A percentile compares a stretch with the other conserved stretches of the same genome.
These are phyloP conservation scores for Nannizziopsis arthrosporioides DNA, from an alignment of 2,329 filamentous ascomycete species.

Conservation along the genomic window DNA sequence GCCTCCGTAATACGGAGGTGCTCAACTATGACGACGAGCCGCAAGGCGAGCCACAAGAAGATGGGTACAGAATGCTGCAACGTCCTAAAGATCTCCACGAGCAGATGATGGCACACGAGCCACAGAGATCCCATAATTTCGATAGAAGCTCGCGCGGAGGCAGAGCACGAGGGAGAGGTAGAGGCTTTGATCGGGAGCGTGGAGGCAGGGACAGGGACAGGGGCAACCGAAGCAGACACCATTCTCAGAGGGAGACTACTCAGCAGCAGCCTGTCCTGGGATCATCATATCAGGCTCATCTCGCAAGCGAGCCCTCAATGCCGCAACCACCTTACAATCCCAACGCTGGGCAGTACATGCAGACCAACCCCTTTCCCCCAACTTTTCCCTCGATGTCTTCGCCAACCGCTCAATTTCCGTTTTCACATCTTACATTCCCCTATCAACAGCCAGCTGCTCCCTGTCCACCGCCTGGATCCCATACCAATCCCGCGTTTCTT, in stretches of 20 bases:
- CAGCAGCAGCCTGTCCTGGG: background rate
- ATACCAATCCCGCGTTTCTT: conserved; percentile 50
- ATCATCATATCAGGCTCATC: background rate
- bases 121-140: conserved; percentile 14
- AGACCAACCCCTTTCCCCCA: conserved; percentile 23
- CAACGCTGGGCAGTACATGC: conserved; percentile 20
- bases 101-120: conserved; percentile 34
- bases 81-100: conserved; percentile 53
- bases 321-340: conserved; percentile 21
- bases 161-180: conserved; percentile 37
- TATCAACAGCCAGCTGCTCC: conserved; percentile 31
- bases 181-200: conserved; percentile 16
- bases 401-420: conserved; percentile 25
- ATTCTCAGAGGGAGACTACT: background rate
- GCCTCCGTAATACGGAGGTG: conserved; percentile 29
- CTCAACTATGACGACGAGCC: conserved; percentile 57
- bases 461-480: conserved; percentile 34
- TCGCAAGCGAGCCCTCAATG: conserved; percentile 18
- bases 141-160: conserved; percentile 35
- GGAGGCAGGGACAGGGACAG: conserved; percentile 20
- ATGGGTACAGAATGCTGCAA: conserved; percentile 55
- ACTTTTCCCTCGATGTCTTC: conserved; percentile 19
- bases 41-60: conserved; percentile 36
- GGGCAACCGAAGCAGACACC: conserved; percentile 21
- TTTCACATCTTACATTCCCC: conserved; percentile 28